Base-by-base conservation (phyloP, 1,284 basidiomycete genomes). In the Pseudozyma hubeiensis region DNA sequence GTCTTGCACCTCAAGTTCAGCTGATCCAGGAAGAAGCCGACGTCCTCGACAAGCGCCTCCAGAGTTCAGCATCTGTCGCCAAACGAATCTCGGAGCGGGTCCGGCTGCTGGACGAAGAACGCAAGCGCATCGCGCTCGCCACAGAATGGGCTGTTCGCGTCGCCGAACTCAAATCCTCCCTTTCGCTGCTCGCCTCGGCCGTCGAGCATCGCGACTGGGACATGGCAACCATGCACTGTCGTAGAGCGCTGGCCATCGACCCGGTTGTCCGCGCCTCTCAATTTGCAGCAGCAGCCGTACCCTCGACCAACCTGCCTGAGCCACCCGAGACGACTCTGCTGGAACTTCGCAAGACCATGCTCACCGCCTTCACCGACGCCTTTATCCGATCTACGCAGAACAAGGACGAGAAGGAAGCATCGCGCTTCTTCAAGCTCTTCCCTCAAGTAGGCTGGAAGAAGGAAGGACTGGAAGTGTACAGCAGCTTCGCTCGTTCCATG, bases 391-490 rank as follows among this genome's bases (percentile, higher is more conserved):
- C 88, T 8, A 88, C 89, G 7, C 89, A 91, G 46, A 93, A 95
- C 85, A 70, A 69, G 61, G 78, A 81, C 49, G 74, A 81, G 50
- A 90, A 90, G 24, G 91, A 91, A 14, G 97, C 94, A 2, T 95
- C 91, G 73, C 90, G 95, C 7, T 99, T 93, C 86, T 98, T 99
- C 88, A 94, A 97, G 82, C 88, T 99, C 2, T 98, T 99, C 85
- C 96, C 97, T 2, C 90, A 91, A 1, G 93, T 99, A 53, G 93
- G 94, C 5, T 87, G 87, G 51, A 86, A 88, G 14, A 87, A 88
- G n/a, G 93, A 96, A 84, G 97, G 97, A 0, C 87, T 99, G n/a
- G 90, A 92, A 67, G 92, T 91, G 0, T 99, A 99, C 85, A 92
- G 93, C 0, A 89, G 90, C 16, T 99, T 98, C 85, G 94, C 98